These are phyloP conservation scores for Stereum hirsutum DNA, from an alignment of 1,284 basidiomycete species.

Conservation along the genomic window DNA sequence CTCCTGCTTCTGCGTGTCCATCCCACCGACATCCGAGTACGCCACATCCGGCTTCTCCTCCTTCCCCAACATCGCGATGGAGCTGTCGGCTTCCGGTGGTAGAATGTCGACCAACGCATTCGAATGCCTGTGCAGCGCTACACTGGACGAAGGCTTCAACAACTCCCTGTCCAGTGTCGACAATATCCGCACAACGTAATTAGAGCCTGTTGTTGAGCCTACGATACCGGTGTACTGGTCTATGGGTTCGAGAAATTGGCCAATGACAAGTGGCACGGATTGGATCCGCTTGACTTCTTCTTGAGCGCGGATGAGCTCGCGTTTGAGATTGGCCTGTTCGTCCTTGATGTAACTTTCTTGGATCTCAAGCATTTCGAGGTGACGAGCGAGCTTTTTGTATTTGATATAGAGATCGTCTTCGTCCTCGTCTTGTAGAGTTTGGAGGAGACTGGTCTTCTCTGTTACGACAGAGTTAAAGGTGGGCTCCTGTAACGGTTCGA, in stretches of 20 bases:
- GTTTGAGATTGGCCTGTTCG: slow-evolving; percentile 95
- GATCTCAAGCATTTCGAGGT: slow-evolving; percentile 89
- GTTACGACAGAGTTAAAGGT: slow-evolving; percentile 82
- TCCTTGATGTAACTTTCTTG: slow-evolving; percentile 99
- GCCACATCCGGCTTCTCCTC: slow-evolving; percentile 93
- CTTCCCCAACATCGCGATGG: slow-evolving; percentile 87
- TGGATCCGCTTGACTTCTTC: slow-evolving; percentile 99
- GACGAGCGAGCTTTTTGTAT: slow-evolving; percentile 89
- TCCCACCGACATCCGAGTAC: slow-evolving; percentile 90
- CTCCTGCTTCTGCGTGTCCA: slow-evolving; percentile 99
- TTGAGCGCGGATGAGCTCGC: slow-evolving; percentile 96
- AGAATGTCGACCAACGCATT: slow-evolving; percentile 98
- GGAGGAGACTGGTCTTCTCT: slow-evolving; percentile 81
- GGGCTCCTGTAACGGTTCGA: slow-evolving; percentile 55
- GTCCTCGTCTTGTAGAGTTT: slow-evolving; percentile 85
- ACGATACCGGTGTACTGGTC: slow-evolving; percentile 98
- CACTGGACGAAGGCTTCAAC: slow-evolving; percentile 93
- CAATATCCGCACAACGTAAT: slow-evolving; percentile 97
- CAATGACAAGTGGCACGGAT: slow-evolving; percentile 98
- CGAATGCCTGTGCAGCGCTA: slow-evolving; percentile 96
- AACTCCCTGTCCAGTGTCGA: slow-evolving; percentile 97
- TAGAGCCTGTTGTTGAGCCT: slow-evolving; percentile 95
- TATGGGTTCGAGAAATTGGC: slow-evolving; percentile 98
- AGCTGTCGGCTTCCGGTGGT: slow-evolving; percentile 97
- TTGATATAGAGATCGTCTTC: slow-evolving; percentile 94